Percentiles rank a stretch among this genome's conserved stretches.
phyloP scores from a whole-genome alignment of 805 yeast species.

The Candida parachauliodes region DNA sequence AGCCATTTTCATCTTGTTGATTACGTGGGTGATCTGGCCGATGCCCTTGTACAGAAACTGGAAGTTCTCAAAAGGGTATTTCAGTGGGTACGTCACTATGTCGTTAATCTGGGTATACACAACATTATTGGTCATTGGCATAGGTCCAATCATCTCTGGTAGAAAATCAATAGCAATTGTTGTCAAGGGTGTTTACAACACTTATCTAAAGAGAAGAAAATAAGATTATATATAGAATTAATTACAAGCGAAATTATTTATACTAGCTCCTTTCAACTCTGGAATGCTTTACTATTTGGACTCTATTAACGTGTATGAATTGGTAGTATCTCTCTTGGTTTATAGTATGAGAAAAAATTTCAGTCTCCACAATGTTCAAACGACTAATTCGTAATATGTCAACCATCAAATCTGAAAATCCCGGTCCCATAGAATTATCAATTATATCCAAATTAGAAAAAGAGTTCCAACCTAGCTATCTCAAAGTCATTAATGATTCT shows the following conservation, averaged over 20 bases:
- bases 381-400: conserved; percentile 8
- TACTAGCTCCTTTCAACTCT: too few species aligned
- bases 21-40: conserved; percentile 42
- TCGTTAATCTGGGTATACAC: conserved; percentile 37
- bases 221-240: too few species aligned
- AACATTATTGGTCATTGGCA: conserved; percentile 29
- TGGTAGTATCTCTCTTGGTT: too few species aligned
- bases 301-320: too few species aligned
- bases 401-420: conserved; percentile 13
- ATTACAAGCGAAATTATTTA: too few species aligned
- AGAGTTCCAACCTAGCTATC: conserved; percentile 42
- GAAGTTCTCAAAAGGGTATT: conserved; percentile 34
- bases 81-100: conserved; percentile 36
- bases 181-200: conserved; percentile 17
- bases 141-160: conserved; percentile 34
- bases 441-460: conserved; percentile 43
- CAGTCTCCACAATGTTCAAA: conserved; percentile 6
- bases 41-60: conserved; percentile 42
- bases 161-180: conserved; percentile 26
- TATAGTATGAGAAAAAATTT: background rate
- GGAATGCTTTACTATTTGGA: too few species aligned
- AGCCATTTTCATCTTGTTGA: conserved; percentile 21
- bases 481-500: conserved; percentile 72
- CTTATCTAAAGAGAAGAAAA: conserved; percentile 12
- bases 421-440: conserved; percentile 47